Evolutionary conservation across 208 protist genomes (phyloP), one percentile per base, ranked within the genome.

Genomic region (Trypanosoma platydactyli): DNA sequence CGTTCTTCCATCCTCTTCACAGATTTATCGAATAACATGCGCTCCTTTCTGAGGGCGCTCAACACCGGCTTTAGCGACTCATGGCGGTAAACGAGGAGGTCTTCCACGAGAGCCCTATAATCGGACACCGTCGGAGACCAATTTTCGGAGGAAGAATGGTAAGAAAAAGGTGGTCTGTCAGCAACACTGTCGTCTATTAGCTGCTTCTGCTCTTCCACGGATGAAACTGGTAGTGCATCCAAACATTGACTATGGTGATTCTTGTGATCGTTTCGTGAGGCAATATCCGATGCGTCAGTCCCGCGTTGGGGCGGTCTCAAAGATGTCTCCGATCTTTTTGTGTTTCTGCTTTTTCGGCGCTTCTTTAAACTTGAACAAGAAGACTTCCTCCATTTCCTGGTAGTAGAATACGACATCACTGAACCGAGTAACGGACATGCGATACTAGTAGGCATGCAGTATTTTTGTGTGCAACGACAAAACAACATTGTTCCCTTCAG

Each of bases 71-170:
- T 41, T 13, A 95, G 24, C n/a, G 87, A 84, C 33, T 93, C 86
- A 13, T 64, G 63, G 1, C 90, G 80, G 70, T 91, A 93, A 7
- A 95, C 76, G 20, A 93, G 57, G 7, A 95, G 64, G 54, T 95
- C 81, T 0, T 80, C 68, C 33, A 93, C 57, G 20, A 95, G 60
- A 3, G 90, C 86, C 3, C 85, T 74, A 64, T 93, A 92, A 53
- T 91, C 86, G 54, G 82, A 76, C 2, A 53, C 30, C 7, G 54
- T 68, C 1, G 69, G 69, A 4, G 22, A 49, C 69, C 69, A 75
- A 51, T 29, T 9, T 16, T 20, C 9, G 40, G 48, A 24, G 2
- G 46, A 40, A 5, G 50, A 35, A 9, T 4, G 6, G 15, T 4
- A 35, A 22, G 18, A 20, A 33, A 42, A 42, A 55, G 24, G n/a